Evolutionary conservation across 2,329 filamentous ascomycete species (phyloP).

Genomic region (Diaporthe citrichinensis): DNA sequence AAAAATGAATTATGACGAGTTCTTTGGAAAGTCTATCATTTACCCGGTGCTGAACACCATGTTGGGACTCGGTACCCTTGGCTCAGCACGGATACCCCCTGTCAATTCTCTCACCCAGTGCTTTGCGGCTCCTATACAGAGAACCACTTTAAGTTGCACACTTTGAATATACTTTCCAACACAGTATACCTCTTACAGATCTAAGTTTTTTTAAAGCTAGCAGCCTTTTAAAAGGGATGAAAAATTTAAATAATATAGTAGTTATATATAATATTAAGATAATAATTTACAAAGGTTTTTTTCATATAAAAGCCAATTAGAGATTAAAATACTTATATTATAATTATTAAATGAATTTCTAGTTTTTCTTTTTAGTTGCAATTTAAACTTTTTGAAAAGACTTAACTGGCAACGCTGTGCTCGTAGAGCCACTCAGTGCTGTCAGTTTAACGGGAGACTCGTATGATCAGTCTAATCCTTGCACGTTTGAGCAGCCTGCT

Average conservation of each 20-base stretch:
- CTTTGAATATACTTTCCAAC: background rate
- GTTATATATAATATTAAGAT: background rate
- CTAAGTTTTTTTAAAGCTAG: background rate
- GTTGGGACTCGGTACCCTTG: slow-evolving; percentile 5
- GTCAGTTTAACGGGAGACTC: background rate
- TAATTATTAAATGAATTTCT: background rate
- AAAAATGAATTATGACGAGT: background rate
- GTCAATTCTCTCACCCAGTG: background rate
- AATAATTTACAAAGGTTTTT: background rate
- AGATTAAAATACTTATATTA: background rate
- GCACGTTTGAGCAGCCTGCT: background rate
- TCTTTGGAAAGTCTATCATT: slow-evolving; percentile 4
- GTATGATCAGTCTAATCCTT: background rate
- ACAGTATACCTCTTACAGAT: too few species aligned
- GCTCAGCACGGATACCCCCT: background rate
- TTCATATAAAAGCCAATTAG: background rate
- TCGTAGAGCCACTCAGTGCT: background rate
- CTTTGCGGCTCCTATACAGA: background rate
- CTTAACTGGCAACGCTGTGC: too few species aligned
- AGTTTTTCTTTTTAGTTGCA: background rate
- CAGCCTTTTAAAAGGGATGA: background rate
- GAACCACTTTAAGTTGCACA: background rate
- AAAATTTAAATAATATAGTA: background rate
- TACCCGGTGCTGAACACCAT: slow-evolving; percentile 19
- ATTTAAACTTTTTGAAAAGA: background rate